Conservation (phyloP, 176 grass and related monocot genomes). For the Puya raimondii region DNA sequence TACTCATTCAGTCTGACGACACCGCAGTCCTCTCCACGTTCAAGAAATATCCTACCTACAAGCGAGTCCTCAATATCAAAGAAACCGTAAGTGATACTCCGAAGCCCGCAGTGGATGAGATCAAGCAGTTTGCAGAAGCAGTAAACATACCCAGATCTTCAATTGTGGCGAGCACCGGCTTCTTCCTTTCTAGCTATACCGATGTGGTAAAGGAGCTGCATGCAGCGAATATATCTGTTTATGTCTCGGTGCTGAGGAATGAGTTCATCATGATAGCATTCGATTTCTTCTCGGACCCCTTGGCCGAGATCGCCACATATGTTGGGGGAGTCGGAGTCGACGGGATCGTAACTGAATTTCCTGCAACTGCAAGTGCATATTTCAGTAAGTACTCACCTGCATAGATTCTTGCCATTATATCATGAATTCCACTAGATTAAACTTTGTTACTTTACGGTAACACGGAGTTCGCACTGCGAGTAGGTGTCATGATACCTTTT, state of each 20-base stretch:
- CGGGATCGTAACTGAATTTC: conserved; percentile 67
- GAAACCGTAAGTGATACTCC: conserved; percentile 40
- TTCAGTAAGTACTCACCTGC: conserved; percentile 50
- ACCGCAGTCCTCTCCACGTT: conserved; percentile 53
- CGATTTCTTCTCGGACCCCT: conserved; percentile 76
- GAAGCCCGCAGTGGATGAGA: conserved; percentile 41
- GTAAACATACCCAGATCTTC: conserved; percentile 48
- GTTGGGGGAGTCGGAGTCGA: conserved; percentile 27
- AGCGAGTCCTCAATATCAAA: conserved; percentile 44
- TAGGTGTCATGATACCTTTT: no score
- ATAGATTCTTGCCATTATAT: not conserved
- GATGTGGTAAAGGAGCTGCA: conserved; percentile 34
- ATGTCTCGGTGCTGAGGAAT: conserved; percentile 60
- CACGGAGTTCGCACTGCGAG: no score
- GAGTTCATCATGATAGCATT: conserved; percentile 74
- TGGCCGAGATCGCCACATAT: conserved; percentile 59
- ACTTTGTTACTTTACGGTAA: no score
- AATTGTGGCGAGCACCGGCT: conserved; percentile 32
- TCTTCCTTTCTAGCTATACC: conserved; percentile 70
- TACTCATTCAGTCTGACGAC: conserved; percentile 74
- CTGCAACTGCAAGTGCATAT: conserved; percentile 59
- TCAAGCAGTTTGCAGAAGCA: conserved; percentile 38
- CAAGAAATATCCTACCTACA: conserved; percentile 43
- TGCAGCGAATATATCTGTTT: conserved; percentile 50
- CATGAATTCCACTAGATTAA: no score